Evolutionary conservation across 2,329 filamentous ascomycete genomes (phyloP), one percentile per base, ranked within the genome.

Genomic region (Ophiostoma montium): DNA sequence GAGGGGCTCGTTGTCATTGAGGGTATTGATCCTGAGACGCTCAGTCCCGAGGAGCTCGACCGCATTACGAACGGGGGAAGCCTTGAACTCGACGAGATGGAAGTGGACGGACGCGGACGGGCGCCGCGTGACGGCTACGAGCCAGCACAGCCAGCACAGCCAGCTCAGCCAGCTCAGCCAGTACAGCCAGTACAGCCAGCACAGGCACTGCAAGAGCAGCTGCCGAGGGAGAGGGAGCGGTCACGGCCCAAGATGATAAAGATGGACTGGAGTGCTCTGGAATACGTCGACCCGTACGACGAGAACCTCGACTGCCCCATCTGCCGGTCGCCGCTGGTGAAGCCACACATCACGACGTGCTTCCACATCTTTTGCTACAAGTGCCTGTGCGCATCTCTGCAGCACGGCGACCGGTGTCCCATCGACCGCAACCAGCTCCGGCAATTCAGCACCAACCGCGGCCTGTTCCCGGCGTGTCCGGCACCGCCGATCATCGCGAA

Each of bases 311-410:
- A 62, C 36, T 66, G 63, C 49, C 61, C 62, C 15, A 62, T 66
- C 44, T 83, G 79, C 63, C 75, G 75, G 56, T 70, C 76, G 11
- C 74, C 79, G 3, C 69, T 82, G 38, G 65, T 82, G 44, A 68
- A 74, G 13, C 78, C 79, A 0, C 67, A 78, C 44, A 78, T 78
- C 38, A 81, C 78, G 1, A 56, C 55, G 12, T 83, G 79, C 62
- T 75, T 80, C 51, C 79, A 83, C 59, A 78, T 76, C 12, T 83
- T 83, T 59, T 83, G 79, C 57, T 70, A 71, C 47, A 66, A 67
- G 5, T 83, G 79, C 57, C 65, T 82, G 23, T 57, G 63, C 41
- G 64, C 68, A 52, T 65, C 70, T 8, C 63, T 69, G 48, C 60
- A 63, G 47, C 58, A 66, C 32, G 68, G 65, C 47, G 59, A 66